A percentile compares a stretch with the other conserved stretches of the same genome.
These are phyloP conservation scores for Pseudogymnoascus sp. DNA, from an alignment of 2,329 filamentous ascomycete species.

Conservation along the genomic window DNA sequence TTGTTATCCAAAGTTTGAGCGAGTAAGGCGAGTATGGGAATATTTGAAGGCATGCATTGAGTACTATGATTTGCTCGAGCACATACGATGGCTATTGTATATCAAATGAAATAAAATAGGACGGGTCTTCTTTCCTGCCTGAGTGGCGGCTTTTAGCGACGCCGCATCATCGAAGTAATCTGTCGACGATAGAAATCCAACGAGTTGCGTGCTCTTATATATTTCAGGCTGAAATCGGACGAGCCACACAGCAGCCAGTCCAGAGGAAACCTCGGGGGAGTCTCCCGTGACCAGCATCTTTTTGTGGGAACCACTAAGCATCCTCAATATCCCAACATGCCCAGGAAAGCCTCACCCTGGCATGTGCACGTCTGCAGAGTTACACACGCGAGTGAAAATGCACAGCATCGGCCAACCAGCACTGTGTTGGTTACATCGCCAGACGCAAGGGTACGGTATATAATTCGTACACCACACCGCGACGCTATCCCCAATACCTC, in stretches of 20 bases:
- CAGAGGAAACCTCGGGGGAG: background rate
- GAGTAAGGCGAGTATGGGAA: background rate
- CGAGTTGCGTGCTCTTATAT: background rate
- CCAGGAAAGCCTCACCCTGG: background rate
- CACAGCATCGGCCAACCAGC: background rate
- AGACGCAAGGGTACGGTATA: background rate
- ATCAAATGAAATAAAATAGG: background rate
- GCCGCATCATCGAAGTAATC: background rate
- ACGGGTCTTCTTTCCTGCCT: background rate
- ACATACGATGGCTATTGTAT: background rate
- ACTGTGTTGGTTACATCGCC: background rate
- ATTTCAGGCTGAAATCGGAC: background rate
- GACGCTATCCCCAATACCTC: background rate
- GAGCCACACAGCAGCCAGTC: background rate
- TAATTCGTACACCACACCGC: background rate
- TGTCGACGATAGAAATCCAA: background rate
- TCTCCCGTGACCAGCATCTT: background rate
- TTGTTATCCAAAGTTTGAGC: background rate
- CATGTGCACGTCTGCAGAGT: background rate
- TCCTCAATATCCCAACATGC: background rate
- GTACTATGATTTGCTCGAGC: background rate
- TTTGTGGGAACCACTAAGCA: slow-evolving; percentile 2
- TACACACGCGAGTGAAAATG: background rate
- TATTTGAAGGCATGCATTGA: background rate
- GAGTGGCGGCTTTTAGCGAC: background rate